Conservation (phyloP, 202 grass and related monocot genomes). For the Schoenoplectus tabernaemontani region DNA sequence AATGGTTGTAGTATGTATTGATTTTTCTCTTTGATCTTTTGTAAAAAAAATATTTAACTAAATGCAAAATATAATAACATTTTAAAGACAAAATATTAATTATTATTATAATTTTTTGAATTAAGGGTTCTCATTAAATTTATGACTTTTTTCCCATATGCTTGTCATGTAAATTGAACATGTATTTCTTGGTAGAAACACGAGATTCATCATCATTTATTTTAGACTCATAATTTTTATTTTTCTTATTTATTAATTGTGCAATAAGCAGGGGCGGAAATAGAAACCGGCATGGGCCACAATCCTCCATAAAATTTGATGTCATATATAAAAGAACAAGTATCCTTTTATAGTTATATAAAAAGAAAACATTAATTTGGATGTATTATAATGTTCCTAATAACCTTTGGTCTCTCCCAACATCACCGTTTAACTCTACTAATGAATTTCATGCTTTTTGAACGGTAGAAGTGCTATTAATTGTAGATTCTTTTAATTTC, state of each 20-base stretch:
- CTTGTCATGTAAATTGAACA: not conserved
- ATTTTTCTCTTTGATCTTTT: not conserved
- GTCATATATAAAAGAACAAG: no score
- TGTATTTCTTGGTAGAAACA: not conserved
- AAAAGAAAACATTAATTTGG: no score
- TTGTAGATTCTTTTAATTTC: no score
- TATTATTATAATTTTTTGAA: not conserved
- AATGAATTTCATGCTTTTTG: not conserved
- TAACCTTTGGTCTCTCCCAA: no score
- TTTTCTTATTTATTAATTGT: not conserved
- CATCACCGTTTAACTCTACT: no score
- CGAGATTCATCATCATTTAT: not conserved
- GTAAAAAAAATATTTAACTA: not conserved
- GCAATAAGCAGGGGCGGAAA: no score
- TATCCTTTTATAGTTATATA: no score
- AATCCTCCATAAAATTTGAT: no score
- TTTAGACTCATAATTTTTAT: not conserved
- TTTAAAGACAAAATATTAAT: no score
- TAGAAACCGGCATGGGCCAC: no score
- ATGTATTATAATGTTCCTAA: no score
- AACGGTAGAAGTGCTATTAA: no score
- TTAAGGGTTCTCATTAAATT: not conserved
- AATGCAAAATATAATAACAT: not conserved
- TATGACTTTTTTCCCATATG: not conserved
- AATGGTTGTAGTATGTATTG: not conserved